phyloP scores from a whole-genome alignment of 768 basidiomycete species.

The Tremella mesenterica region DNA sequence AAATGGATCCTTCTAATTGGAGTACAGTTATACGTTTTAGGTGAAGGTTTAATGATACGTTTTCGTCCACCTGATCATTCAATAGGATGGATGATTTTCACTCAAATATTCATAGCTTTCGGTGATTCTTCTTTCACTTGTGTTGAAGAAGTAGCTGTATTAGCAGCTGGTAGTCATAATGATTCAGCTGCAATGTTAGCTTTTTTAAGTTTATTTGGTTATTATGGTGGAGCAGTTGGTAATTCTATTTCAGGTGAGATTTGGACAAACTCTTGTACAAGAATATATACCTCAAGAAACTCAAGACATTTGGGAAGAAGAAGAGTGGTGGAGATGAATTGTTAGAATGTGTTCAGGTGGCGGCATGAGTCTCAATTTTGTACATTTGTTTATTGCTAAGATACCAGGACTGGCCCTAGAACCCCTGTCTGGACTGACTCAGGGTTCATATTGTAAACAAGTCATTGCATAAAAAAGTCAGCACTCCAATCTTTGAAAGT shows the following conservation, averaged over 20 bases:
- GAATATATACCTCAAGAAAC: too few species aligned
- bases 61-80: slow-evolving; percentile 23
- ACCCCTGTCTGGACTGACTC: too few species aligned
- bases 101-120: slow-evolving; percentile 33
- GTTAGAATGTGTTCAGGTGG: too few species aligned
- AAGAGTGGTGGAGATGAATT: too few species aligned
- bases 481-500: too few species aligned
- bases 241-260: slow-evolving; percentile 35
- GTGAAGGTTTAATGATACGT: slow-evolving; percentile 30
- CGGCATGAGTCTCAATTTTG: too few species aligned
- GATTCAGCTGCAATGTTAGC: slow-evolving; percentile 22
- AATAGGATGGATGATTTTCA: slow-evolving; percentile 25
- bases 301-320: too few species aligned
- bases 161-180: slow-evolving; percentile 22
- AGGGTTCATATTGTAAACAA: too few species aligned
- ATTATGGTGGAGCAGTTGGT: slow-evolving; percentile 22
- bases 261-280: slow-evolving; percentile 41
- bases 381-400: too few species aligned
- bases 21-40: slow-evolving; percentile 24
- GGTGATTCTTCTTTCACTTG: slow-evolving; percentile 24
- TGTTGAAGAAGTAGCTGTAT: slow-evolving; percentile 27
- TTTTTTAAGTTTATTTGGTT: slow-evolving; percentile 24
- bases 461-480: too few species aligned
- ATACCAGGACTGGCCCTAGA: too few species aligned
- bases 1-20: slow-evolving; percentile 20